phyloP scores from a whole-genome alignment of 2,329 filamentous ascomycete genomes.

The Cylindrodendrum hubeiense region DNA sequence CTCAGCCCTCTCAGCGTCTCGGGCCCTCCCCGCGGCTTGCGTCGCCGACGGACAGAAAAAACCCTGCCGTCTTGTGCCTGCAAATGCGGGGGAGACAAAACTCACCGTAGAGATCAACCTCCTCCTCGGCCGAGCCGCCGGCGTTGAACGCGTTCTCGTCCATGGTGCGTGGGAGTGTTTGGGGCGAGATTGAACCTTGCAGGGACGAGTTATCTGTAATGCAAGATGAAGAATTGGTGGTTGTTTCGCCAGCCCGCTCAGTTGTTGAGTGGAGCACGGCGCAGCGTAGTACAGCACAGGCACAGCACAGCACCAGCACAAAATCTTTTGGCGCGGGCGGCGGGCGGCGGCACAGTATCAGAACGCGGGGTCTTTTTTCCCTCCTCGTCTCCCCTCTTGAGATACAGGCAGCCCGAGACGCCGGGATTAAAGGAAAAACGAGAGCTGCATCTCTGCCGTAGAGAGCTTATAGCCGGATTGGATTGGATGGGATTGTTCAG shows the following conservation, averaged over 20 bases:
- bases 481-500: no score
- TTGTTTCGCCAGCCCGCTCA: conserved; percentile 8
- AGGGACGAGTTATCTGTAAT: conserved; percentile 33
- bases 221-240: conserved; percentile 45
- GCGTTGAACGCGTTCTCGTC: conserved; percentile 41
- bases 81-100: conserved; percentile 17
- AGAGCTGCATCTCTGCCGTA: no score
- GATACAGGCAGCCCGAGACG: not conserved
- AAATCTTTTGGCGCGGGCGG: conserved; percentile 41
- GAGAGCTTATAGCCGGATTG: no score
- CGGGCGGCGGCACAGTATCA: conserved; percentile 6
- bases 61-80: not conserved
- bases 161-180: conserved; percentile 31
- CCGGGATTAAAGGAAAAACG: no score
- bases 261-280: conserved; percentile 26
- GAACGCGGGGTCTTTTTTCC: conserved; percentile 39
- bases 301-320: conserved; percentile 6
- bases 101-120: conserved; percentile 74
- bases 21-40: not conserved
- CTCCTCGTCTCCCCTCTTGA: not conserved
- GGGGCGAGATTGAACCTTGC: not conserved
- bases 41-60: not conserved
- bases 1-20: not conserved
- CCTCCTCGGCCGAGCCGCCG: conserved; percentile 48
- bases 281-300: not conserved